Evolutionary conservation across 805 yeast species (phyloP).

Genomic region (Saccharomyces eubayanus): DNA sequence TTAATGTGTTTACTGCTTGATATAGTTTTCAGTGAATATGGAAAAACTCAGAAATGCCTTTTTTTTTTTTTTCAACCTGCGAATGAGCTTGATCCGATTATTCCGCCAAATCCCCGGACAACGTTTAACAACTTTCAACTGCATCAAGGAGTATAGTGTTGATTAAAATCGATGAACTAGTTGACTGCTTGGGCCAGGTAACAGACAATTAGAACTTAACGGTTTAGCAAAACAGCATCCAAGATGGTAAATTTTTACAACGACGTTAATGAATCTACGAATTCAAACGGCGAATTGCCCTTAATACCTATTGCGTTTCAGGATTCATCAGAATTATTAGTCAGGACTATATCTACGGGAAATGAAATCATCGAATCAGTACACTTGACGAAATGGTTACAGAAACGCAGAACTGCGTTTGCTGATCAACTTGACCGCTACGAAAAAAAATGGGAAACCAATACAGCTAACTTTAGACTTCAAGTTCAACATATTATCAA

Average conservation of each 20-base stretch:
- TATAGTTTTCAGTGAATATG: background rate
- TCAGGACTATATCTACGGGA: constrained; percentile 4
- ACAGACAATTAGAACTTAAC: background rate
- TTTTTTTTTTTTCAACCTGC: background rate
- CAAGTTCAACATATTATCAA: background rate
- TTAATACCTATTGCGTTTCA: constrained; percentile 4
- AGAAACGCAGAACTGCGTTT: constrained; percentile 8
- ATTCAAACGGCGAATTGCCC: constrained; percentile 2
- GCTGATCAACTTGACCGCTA: constrained; percentile 6
- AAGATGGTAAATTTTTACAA: background rate
- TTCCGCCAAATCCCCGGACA: background rate
- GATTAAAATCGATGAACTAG: background rate
- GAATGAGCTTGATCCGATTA: background rate
- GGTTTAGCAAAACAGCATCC: background rate
- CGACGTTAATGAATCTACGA: background rate
- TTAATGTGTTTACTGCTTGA: background rate
- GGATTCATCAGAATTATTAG: constrained; percentile 4
- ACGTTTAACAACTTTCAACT: background rate
- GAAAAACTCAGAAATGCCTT: background rate
- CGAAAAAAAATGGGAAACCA: constrained; percentile 5
- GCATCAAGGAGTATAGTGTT: background rate
- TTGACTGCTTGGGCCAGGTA: background rate
- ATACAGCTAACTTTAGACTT: constrained; percentile 1
- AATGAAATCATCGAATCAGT: constrained; percentile 10
- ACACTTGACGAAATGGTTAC: constrained; percentile 8